Conservation (phyloP, 306 rosid genomes). For the Cicer judaicum region DNA sequence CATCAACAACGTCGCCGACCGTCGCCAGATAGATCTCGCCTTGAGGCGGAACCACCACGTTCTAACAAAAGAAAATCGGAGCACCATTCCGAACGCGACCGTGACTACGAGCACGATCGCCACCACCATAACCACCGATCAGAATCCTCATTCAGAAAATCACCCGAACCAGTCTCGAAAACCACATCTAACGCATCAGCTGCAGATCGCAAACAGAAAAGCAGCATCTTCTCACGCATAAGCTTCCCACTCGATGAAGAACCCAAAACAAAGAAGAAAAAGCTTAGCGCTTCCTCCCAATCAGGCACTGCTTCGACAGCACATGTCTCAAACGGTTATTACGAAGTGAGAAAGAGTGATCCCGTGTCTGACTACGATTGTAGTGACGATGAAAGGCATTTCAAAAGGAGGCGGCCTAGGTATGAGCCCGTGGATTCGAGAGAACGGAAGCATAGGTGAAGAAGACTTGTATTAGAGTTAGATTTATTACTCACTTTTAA, state of each 20-base stretch:
- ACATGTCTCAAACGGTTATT: neutral
- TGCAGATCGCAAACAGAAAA: neutral
- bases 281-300: neutral
- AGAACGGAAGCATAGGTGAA: constrained; percentile 8
- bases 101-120: neutral
- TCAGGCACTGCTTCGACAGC: neutral
- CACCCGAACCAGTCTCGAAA: neutral
- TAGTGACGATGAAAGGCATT: constrained; percentile 3
- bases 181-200: neutral
- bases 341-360: neutral
- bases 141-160: neutral
- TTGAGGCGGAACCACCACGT: neutral
- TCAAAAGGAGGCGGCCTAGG: neutral
- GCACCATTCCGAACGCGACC: neutral
- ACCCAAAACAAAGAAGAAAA: constrained; percentile 8
- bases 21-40: neutral
- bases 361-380: neutral
- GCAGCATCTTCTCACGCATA: neutral
- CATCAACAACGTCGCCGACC: neutral
- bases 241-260: neutral
- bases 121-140: neutral
- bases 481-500: neutral
- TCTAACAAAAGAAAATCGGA: neutral
- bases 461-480: neutral
- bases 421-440: neutral